A percentile compares a stretch with the other conserved stretches of the same genome.
phyloP scores from a whole-genome alignment of 257 asterid genomes.

The Eucommia ulmoides region DNA sequence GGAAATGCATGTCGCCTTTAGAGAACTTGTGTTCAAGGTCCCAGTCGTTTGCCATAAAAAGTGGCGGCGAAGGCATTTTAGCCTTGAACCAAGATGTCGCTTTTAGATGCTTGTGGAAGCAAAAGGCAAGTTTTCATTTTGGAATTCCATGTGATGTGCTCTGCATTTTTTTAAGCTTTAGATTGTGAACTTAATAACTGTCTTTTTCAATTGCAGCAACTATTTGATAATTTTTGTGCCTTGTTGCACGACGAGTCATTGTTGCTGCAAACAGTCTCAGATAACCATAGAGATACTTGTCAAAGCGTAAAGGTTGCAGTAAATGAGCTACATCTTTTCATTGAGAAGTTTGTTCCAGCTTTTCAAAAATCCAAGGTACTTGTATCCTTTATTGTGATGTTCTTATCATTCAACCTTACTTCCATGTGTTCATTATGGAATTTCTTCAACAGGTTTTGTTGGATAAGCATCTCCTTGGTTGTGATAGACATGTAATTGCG shows the following conservation, averaged over 20 bases:
- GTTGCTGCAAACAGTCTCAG: conserved; percentile 42
- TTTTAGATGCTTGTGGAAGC: conserved; percentile 80
- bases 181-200: too few relatives aligned
- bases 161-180: not conserved
- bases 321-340: conserved; percentile 29
- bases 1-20: conserved; percentile 50
- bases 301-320: conserved; percentile 34
- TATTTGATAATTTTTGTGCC: conserved; percentile 56
- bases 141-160: not conserved
- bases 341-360: conserved; percentile 36
- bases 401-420: not conserved
- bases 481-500: conserved; percentile 20
- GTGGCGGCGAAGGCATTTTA: conserved; percentile 11
- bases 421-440: not conserved
- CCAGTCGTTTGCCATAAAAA: conserved; percentile 11
- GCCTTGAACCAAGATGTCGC: conserved; percentile 35
- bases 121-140: conserved; percentile 41
- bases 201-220: too few relatives aligned
- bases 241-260: conserved; percentile 51
- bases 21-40: conserved; percentile 41
- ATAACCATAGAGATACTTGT: conserved; percentile 55
- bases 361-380: conserved; percentile 70
- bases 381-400: not conserved
- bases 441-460: conserved; percentile 39
- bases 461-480: conserved; percentile 64